Base-by-base conservation (phyloP, 495 filamentous ascomycete species). In the Penicillium antarcticum region DNA sequence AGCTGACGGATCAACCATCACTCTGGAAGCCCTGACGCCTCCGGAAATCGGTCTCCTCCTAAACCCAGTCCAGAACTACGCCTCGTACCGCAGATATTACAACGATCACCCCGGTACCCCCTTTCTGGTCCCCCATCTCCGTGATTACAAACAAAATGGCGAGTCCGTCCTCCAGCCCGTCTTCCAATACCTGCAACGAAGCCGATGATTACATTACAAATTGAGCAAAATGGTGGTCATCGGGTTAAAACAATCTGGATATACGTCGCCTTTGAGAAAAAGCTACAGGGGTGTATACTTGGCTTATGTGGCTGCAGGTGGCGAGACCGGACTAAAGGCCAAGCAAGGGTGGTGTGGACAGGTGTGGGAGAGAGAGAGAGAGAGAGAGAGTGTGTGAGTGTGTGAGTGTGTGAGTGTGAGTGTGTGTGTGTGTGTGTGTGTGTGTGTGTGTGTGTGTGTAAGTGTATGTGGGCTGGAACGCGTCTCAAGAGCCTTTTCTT, bases 121-220 rank as follows among this genome's bases (percentile, higher is more conserved):
- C 0, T 74, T 73, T 42, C 60, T 76, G 8, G 32, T 71, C 4
- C 70, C 73, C 5, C 73, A 76, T 51, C 51, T 74, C 38, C 55
- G 61, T 2, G 71, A 74, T 14, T 65, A 57, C 40, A 62, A 68
- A 18, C 60, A 70, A 33, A 48, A 62, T 16, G 71, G 70, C 16
- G 54, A 65, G 26, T 5, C 45, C 2, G 64, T 51, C n/a, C 51
- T 75, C 34, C 63, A 68, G 34, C 56, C 60, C 11, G 40, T 75
- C 26, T 53, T 72, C 18, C 61, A 66, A 17, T 60, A 60, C 21
- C 33, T 65, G 29, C 59, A 59, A 52, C 59, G 57, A 42, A 41
- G 8, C 13, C 43, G 36, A 12, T 55, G 7, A 26, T 7, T 29
- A 29, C 8, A 37, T 5, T 5, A 23, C 21, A 23, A 23, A 3